Percentiles rank a stretch among this genome's conserved stretches.
Conservation (phyloP, 768 basidiomycete species). For the Panus rudis region DNA sequence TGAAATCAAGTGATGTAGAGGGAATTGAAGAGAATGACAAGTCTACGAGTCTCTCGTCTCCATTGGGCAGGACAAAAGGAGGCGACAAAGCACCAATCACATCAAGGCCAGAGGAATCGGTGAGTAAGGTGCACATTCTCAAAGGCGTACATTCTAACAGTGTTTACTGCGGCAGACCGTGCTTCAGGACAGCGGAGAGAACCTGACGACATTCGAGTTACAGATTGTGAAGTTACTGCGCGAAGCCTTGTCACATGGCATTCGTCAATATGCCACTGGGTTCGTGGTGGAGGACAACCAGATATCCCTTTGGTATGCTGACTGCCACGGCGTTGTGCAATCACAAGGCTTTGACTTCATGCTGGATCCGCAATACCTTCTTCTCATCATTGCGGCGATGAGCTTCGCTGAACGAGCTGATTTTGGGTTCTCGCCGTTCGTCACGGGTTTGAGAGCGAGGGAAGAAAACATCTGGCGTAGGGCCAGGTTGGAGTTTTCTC, state of each 20-base stretch:
- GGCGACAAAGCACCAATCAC: no score
- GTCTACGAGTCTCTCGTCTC: no score
- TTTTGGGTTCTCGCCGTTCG: constrained; percentile 10
- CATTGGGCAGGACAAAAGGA: no score
- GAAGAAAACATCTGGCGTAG: no score
- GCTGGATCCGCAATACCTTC: constrained; percentile 12
- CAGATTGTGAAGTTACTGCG: neutral
- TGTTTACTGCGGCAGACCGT: no score
- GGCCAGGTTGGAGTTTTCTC: neutral
- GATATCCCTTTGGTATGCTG: constrained; percentile 22
- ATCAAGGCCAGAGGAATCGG: no score
- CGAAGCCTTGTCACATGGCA: neutral
- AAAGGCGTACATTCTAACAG: no score
- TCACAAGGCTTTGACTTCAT: constrained; percentile 16
- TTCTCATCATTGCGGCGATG: constrained; percentile 17
- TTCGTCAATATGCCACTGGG: constrained; percentile 7
- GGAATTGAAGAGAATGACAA: no score
- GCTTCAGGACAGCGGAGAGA: no score
- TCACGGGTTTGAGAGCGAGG: neutral
- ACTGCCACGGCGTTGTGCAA: constrained; percentile 21
- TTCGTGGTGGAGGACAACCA: constrained; percentile 15
- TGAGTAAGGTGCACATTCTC: no score
- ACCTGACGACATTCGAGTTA: neutral
- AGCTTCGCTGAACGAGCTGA: constrained; percentile 4
- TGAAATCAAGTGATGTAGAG: no score